Evolutionary conservation across 176 grass and related monocot genomes (phyloP).

Genomic region (Cenchrus purpureus): DNA sequence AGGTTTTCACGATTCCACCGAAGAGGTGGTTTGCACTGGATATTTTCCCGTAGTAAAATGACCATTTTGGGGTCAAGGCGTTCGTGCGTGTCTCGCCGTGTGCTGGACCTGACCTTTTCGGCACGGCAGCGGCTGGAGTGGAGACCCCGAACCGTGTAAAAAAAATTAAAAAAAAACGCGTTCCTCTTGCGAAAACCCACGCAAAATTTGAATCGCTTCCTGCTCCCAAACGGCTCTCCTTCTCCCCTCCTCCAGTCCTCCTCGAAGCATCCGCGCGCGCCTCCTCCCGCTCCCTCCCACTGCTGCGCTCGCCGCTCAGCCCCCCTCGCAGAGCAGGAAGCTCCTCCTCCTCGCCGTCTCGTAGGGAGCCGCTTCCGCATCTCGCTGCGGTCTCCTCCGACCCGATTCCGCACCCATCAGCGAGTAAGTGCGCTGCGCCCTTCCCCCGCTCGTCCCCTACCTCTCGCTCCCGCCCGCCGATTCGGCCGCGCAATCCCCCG

Average conservation of each 20-base stretch:
- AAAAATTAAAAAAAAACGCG: not conserved
- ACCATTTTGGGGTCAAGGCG: not conserved
- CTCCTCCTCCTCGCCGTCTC: not conserved
- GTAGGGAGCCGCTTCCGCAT: not conserved
- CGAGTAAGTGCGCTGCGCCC: not conserved
- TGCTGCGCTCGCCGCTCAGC: not conserved
- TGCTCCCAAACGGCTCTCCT: not conserved
- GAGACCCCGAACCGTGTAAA: too few relatives aligned
- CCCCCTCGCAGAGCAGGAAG: not conserved
- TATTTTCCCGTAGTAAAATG: too few relatives aligned
- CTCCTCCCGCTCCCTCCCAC: not conserved
- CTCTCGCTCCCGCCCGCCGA: not conserved
- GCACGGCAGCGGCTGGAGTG: too few relatives aligned
- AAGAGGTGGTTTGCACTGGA: too few relatives aligned
- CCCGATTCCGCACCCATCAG: not conserved
- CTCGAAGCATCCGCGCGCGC: not conserved
- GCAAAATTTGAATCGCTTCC: constrained; percentile 28
- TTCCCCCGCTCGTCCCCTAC: not conserved
- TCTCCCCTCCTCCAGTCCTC: not conserved
- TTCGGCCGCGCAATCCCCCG: not conserved
- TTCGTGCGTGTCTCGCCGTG: too few relatives aligned
- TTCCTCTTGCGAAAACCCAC: not conserved
- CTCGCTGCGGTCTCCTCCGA: constrained; percentile 7
- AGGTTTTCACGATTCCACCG: too few relatives aligned
- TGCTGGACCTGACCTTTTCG: not conserved